phyloP scores from a whole-genome alignment of 371 early-diverging fungal genomes.

The Mortierella sp. region DNA sequence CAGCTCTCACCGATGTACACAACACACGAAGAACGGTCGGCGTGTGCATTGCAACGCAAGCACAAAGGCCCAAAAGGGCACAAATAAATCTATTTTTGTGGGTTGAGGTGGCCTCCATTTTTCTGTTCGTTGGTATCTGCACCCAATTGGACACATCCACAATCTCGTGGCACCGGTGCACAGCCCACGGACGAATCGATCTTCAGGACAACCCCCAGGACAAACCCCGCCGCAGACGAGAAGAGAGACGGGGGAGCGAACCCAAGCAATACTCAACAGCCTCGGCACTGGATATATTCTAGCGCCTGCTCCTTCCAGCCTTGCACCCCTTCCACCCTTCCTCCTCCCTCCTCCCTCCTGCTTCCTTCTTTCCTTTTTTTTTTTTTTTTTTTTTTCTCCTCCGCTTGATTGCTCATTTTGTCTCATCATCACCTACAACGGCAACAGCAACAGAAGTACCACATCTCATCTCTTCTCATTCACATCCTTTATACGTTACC shows the following conservation, averaged over 20 bases:
- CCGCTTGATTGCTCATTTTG: background rate
- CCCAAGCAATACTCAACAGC: too few species aligned
- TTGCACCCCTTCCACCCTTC: background rate
- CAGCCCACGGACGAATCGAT: too few species aligned
- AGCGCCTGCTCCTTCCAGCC: too few species aligned
- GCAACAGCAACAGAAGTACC: too few species aligned
- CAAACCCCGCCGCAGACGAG: too few species aligned
- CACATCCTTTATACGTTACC: too few species aligned
- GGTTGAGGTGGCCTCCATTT: background rate
- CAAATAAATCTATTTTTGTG: background rate
- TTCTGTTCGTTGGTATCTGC: background rate
- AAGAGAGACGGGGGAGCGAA: too few species aligned
- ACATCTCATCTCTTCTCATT: too few species aligned
- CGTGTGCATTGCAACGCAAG: background rate
- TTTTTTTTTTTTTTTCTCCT: background rate
- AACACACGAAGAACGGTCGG: background rate
- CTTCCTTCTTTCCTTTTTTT: background rate
- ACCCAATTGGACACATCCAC: too few species aligned
- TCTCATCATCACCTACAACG: background rate
- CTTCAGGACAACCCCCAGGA: too few species aligned
- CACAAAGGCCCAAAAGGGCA: constrained; percentile 19
- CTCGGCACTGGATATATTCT: too few species aligned
- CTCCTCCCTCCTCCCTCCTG: background rate
- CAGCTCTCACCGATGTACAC: background rate
- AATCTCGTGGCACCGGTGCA: too few species aligned